A percentile compares a stretch with the other conserved stretches of the same genome.
Evolutionary conservation across 306 rosid species (phyloP).

Genomic region (Prunus fruticosa): DNA sequence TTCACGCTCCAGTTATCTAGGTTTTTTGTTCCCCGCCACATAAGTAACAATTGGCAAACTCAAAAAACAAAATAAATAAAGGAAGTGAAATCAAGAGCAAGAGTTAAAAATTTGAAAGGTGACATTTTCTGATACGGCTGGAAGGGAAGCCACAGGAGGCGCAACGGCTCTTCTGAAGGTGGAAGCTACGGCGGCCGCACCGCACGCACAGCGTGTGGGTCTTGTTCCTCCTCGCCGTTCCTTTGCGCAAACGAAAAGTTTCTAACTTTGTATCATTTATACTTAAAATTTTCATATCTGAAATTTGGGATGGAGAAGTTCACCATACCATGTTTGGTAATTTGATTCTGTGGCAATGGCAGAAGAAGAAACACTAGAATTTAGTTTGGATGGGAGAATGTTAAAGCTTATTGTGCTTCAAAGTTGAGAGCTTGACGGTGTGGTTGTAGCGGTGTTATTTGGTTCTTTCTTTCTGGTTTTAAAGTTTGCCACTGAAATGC

Average conservation of each 20-base stretch:
- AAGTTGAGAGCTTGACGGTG: not conserved
- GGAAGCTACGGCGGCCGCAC: slow-evolving; percentile 21
- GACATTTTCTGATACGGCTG: slow-evolving; percentile 7
- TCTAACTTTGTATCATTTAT: not conserved
- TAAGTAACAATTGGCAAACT: not conserved
- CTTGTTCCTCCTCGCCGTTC: slow-evolving; percentile 25
- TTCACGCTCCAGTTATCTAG: slow-evolving; percentile 1
- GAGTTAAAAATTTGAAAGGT: not conserved
- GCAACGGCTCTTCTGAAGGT: slow-evolving; percentile 23
- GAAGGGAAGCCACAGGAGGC: slow-evolving; percentile 20
- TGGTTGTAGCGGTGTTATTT: not conserved
- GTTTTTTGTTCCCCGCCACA: not conserved
- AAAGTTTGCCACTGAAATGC: not conserved
- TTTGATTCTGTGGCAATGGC: not conserved
- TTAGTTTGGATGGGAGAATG: not conserved
- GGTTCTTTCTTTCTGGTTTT: not conserved
- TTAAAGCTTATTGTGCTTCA: not conserved
- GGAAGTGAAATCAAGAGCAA: too few species aligned
- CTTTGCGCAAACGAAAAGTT: slow-evolving; percentile 6
- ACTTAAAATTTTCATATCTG: not conserved
- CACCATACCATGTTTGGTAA: not conserved
- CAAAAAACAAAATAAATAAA: not conserved
- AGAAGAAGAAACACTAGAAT: not conserved
- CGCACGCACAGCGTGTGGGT: slow-evolving; percentile 20
- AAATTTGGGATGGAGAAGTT: not conserved